These are phyloP conservation scores for Artemisia argyi DNA, from an alignment of 129 eudicot species.

Conservation along the genomic window DNA sequence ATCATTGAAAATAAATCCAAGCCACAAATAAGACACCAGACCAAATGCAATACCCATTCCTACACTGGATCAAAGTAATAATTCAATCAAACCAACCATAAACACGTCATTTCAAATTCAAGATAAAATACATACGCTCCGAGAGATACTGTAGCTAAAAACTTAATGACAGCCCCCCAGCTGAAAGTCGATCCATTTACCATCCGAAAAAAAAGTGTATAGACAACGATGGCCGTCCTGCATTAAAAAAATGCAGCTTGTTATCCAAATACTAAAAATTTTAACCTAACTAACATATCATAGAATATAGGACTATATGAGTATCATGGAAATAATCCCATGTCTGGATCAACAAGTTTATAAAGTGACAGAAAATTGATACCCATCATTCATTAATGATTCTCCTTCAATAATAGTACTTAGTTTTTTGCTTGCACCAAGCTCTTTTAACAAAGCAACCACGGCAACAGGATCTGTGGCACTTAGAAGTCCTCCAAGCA, in stretches of 20 bases:
- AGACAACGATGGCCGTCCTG: conserved; percentile 94
- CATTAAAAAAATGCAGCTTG: conserved; percentile 6
- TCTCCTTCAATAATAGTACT: conserved; percentile 98
- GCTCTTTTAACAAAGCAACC: conserved; percentile 91
- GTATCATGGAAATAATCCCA: no score
- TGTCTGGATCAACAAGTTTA: not conserved
- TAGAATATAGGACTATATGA: conserved; percentile 15
- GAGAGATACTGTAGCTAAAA: conserved; percentile 69
- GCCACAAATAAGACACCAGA: conserved; percentile 85
- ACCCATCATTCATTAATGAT: conserved; percentile 99
- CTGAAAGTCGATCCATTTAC: conserved; percentile 70
- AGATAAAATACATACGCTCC: conserved; percentile 79
- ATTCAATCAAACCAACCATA: conserved; percentile 18
- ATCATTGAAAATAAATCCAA: conserved; percentile 91
- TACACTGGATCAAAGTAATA: conserved; percentile 54
- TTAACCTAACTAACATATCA: conserved; percentile 1
- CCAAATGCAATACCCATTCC: conserved; percentile 94
- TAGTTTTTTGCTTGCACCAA: conserved; percentile 97
- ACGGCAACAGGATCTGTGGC: conserved; percentile 99
- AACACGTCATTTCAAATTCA: not conserved
- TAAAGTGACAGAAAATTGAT: conserved; percentile 20
- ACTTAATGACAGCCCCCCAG: conserved; percentile 65
- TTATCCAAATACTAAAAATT: not conserved
- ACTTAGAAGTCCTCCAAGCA: conserved; percentile 98
- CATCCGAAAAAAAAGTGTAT: conserved; percentile 78